Conservation (phyloP, 805 yeast genomes). For the Lipomyces lipofer region DNA sequence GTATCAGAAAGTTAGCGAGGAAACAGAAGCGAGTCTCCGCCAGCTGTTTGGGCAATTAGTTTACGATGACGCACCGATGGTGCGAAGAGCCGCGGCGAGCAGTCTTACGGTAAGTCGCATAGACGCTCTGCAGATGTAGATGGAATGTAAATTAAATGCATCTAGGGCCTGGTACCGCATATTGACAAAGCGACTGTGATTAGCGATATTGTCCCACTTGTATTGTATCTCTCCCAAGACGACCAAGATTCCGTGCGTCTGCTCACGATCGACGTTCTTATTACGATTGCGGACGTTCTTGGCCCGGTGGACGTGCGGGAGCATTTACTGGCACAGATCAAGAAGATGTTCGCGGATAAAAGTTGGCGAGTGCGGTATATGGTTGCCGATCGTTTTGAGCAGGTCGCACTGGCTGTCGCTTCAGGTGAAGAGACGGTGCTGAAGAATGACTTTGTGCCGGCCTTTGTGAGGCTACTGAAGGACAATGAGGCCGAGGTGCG, state of each 20-base stretch:
- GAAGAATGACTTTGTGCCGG: constrained; percentile 59
- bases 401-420: constrained; percentile 61
- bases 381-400: constrained; percentile 91
- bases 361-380: constrained; percentile 98
- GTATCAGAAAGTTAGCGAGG: constrained; percentile 51
- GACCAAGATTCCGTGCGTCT: constrained; percentile 94
- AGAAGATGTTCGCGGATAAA: constrained; percentile 77
- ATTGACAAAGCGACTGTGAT: constrained; percentile 26
- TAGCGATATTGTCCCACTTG: constrained; percentile 31
- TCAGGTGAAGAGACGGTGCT: constrained; percentile 48
- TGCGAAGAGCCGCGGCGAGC: constrained; percentile 88
- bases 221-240: constrained; percentile 54
- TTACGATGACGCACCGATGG: constrained; percentile 96
- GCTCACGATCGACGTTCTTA: constrained; percentile 81
- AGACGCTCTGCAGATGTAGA: background rate
- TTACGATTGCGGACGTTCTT: constrained; percentile 60
- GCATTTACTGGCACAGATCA: constrained; percentile 48
- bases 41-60: constrained; percentile 68
- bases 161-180: constrained; percentile 11
- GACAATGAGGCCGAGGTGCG: constrained; percentile 97
- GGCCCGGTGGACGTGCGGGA: constrained; percentile 30
- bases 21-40: constrained; percentile 57
- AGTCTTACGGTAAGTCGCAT: constrained; percentile 46
- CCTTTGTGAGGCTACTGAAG: constrained; percentile 74
- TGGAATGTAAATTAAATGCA: background rate